phyloP scores from a whole-genome alignment of 352 stramenopile species.

The Phytophthora ramorum region DNA sequence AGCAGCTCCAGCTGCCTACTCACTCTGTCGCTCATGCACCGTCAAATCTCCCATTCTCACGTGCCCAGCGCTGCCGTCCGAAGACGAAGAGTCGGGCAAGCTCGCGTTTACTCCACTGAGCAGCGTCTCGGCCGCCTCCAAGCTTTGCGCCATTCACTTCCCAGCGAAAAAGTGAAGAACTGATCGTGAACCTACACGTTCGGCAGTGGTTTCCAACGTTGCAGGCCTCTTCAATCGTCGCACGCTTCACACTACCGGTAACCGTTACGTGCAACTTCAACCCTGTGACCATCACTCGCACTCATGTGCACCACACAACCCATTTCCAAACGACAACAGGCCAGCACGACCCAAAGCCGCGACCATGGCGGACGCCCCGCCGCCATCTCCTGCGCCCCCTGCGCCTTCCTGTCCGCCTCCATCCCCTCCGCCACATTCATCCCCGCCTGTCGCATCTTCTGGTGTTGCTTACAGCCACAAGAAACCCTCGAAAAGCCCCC shows the following conservation, averaged over 20 bases:
- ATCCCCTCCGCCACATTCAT: constrained; percentile 31
- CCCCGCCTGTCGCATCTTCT: constrained; percentile 21
- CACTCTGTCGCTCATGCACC: constrained; percentile 29
- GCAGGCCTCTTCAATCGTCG: constrained; percentile 18
- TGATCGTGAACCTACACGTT: background rate
- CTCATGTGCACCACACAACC: background rate
- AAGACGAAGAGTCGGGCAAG: constrained; percentile 5
- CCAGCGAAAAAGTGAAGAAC: constrained; percentile 6
- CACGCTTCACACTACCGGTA: background rate
- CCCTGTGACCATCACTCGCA: background rate
- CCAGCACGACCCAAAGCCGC: no score
- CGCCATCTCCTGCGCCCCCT: constrained; percentile 26
- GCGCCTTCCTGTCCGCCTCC: constrained; percentile 34
- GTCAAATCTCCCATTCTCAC: constrained; percentile 8
- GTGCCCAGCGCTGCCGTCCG: constrained; percentile 8
- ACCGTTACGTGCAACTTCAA: constrained; percentile 8
- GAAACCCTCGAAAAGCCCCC: constrained; percentile 14
- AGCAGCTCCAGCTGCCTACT: background rate
- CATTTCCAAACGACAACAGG: background rate
- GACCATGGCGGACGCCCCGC: constrained; percentile 14
- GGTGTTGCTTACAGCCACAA: background rate
- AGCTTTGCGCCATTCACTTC: constrained; percentile 5
- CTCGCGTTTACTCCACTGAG: background rate
- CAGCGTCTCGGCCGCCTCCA: background rate
- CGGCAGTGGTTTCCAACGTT: constrained; percentile 20